These are phyloP conservation scores for Haplosporangium sp. DNA, from an alignment of 371 early-diverging fungal genomes.

Conservation along the genomic window DNA sequence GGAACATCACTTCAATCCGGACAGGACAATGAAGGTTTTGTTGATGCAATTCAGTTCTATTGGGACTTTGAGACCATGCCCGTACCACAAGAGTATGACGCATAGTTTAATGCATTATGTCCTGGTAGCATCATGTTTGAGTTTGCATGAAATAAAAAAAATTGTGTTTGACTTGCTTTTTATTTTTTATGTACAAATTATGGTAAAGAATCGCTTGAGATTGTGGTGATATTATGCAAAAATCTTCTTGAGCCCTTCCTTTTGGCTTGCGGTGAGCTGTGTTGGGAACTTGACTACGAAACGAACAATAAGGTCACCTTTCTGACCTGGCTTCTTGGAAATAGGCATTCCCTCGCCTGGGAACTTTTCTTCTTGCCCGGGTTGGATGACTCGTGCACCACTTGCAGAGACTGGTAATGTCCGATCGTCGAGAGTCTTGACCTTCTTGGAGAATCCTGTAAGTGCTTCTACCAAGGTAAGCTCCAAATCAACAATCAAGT, in stretches of 20 bases:
- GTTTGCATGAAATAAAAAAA: conserved; percentile 10
- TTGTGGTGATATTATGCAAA: conserved; percentile 39
- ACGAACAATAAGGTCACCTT: conserved; percentile 88
- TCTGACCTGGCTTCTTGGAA: conserved; percentile 82
- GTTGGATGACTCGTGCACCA: conserved; percentile 69
- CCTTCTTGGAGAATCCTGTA: conserved; percentile 79
- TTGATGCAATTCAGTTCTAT: conserved; percentile 81
- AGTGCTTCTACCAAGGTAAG: conserved; percentile 87
- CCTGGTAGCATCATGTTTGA: background rate
- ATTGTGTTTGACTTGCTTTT: background rate
- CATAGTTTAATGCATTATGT: conserved; percentile 1
- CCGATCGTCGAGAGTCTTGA: conserved; percentile 86
- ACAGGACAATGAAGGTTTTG: conserved; percentile 57
- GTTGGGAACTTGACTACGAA: conserved; percentile 87
- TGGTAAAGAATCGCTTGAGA: background rate
- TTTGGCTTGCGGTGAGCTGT: conserved; percentile 76
- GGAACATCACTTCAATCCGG: conserved; percentile 4
- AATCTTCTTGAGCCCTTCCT: conserved; percentile 68
- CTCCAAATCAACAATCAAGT: conserved; percentile 75
- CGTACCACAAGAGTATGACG: conserved; percentile 38
- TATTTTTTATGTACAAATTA: conserved; percentile 10
- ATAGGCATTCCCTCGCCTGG: conserved; percentile 95
- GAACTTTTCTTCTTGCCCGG: conserved; percentile 82
- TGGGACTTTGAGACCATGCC: conserved; percentile 71
- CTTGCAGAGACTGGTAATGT: conserved; percentile 74